Evolutionary conservation across 306 rosid species (phyloP).

Genomic region (Vigna angularis): DNA sequence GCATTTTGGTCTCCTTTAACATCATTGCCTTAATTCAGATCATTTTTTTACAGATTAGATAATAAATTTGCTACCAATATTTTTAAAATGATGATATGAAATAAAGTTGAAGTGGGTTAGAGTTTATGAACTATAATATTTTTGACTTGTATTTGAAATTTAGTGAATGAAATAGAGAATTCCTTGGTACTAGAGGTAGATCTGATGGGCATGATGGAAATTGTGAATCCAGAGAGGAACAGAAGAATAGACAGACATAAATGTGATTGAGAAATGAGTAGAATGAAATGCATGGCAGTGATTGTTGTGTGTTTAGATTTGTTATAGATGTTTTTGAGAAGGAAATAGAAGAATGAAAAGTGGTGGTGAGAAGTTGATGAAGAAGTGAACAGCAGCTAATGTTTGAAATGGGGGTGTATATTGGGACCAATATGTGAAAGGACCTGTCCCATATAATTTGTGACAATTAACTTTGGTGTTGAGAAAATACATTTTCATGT

Average conservation of each 20-base stretch:
- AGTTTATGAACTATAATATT: too few relatives aligned
- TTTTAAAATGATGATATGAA: too few relatives aligned
- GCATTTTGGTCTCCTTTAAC: conserved; percentile 23
- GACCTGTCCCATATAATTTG: conserved; percentile 50
- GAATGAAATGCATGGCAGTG: not conserved
- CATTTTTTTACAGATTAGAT: too few relatives aligned
- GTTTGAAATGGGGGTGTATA: conserved; percentile 47
- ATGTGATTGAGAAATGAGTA: not conserved
- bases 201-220: too few relatives aligned
- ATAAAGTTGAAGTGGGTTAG: too few relatives aligned
- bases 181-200: too few relatives aligned
- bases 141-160: too few relatives aligned
- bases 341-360: not conserved
- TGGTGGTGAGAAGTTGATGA: conserved; percentile 9
- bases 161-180: too few relatives aligned
- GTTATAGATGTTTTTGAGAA: not conserved
- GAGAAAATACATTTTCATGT: conserved; percentile 48
- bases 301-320: not conserved
- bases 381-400: conserved; percentile 27
- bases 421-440: conserved; percentile 43
- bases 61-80: too few relatives aligned
- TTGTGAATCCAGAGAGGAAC: not conserved
- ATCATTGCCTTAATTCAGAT: conserved; percentile 29
- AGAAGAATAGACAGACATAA: not conserved
- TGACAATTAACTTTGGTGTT: conserved; percentile 29